phyloP scores from a whole-genome alignment of 495 filamentous ascomycete genomes.

The Aspergillus wentii region DNA sequence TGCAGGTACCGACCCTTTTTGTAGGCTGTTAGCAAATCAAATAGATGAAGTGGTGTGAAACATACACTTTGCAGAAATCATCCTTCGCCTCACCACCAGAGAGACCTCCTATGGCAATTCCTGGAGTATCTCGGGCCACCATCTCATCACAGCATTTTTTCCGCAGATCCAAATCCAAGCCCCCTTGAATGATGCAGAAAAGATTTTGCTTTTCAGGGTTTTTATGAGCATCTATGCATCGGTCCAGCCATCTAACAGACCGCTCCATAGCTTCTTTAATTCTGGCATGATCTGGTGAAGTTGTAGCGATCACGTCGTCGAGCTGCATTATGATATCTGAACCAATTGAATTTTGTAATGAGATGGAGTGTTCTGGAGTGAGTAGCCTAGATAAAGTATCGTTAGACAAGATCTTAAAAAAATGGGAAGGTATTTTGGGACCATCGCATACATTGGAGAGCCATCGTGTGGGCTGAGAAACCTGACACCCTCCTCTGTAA shows the following conservation, averaged over 20 bases:
- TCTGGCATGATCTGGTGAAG: conserved; percentile 76
- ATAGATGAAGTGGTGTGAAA: not conserved
- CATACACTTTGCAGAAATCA: conserved; percentile 55
- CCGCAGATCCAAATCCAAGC: conserved; percentile 85
- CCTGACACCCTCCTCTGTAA: conserved; percentile 93
- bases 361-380: conserved; percentile 95
- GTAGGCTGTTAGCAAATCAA: conserved; percentile 1
- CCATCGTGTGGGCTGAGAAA: conserved; percentile 95
- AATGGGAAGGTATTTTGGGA: not conserved
- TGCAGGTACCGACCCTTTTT: conserved; percentile 75
- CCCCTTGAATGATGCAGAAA: conserved; percentile 99
- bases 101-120: conserved; percentile 93
- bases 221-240: conserved; percentile 88
- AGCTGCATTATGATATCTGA: conserved; percentile 99
- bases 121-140: conserved; percentile 86
- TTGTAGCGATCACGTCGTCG: conserved; percentile 94
- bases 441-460: conserved; percentile 68
- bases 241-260: conserved; percentile 96
- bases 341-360: conserved; percentile 93
- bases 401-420: no score
- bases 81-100: conserved; percentile 78
- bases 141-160: conserved; percentile 81
- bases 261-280: conserved; percentile 95
- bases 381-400: conserved; percentile 53
- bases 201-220: conserved; percentile 83